Evolutionary conservation across 2,329 filamentous ascomycete genomes (phyloP), one percentile per base, ranked within the genome.

Genomic region (Aspergillus uvarum): DNA sequence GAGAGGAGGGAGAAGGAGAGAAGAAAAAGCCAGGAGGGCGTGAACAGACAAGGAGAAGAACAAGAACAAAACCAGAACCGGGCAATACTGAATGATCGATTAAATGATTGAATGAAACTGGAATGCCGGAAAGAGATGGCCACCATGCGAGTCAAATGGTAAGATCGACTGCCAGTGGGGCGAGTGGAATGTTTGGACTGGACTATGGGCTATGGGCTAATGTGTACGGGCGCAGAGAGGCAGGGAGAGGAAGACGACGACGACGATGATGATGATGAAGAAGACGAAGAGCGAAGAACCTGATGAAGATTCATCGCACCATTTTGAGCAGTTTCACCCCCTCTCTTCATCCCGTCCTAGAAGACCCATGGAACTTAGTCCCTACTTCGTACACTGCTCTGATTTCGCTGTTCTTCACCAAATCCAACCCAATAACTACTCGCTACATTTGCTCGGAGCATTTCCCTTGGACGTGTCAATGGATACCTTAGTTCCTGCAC

Each of bases 141-240:
- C n/a, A 55, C 38, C 42, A 55, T 60, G 61, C 55, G 52, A 56
- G 61, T 59, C 55, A 56, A 53, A 63, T 60, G 61, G 60, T 38
- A 52, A 57, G 54, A 51, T 58, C 56, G 31, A 52, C 38, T 58
- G 22, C 26, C 48, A 47, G 48, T 58, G 42, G 49, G 48, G 55
- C 55, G n/a, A 47, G 35, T 44, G 48, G 55, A 51, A 51, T 51
- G 55, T 47, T 26, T 31, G 38, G n/a, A 35, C 14, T 35, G 32
- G 11, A 16, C 5, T 35, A 16, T 35, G 11, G 31, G 22, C 22
- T 32, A 12, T 32, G 31, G 11, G 32, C 14, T 35, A 52, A 24
- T 35, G 11, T 29, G 16, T 16, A 44, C 16, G 38, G 38, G 38
- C 38, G 38, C 38, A 19, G 14, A n/a, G 14, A 44, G 6, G 38